A percentile compares a stretch with the other conserved stretches of the same genome.
Conservation (phyloP, 768 basidiomycete genomes). For the Tricholoma hemisulphureum region DNA sequence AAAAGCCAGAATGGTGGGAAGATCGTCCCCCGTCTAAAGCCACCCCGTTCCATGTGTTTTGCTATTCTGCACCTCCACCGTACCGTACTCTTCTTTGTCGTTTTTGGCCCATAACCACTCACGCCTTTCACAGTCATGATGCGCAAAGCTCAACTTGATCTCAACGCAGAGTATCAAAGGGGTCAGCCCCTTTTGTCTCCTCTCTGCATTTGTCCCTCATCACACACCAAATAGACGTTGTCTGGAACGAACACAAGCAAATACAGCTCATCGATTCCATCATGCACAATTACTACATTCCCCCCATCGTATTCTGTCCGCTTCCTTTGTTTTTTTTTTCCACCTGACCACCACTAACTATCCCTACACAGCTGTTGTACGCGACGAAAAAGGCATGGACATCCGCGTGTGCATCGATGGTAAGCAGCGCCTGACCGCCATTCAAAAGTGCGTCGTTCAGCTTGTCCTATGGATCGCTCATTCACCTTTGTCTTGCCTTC, state of each 20-base stretch:
- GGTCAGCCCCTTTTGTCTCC: constrained; percentile 32
- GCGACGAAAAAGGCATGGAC: constrained; percentile 41
- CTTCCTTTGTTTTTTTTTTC: not conserved
- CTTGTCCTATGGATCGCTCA: not conserved
- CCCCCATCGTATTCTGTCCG: constrained; percentile 65
- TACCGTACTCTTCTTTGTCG: constrained; percentile 16
- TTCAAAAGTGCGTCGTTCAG: constrained; percentile 43
- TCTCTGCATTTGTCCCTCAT: not conserved
- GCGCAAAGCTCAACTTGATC: constrained; percentile 43
- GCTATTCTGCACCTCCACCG: constrained; percentile 45
- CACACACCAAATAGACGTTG: constrained; percentile 43
- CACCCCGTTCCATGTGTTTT: constrained; percentile 42
- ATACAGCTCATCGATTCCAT: constrained; percentile 62
- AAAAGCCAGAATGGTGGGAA: constrained; percentile 22
- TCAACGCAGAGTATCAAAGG: constrained; percentile 68
- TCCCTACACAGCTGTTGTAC: constrained; percentile 36
- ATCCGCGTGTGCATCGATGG: constrained; percentile 63
- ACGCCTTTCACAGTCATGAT: constrained; percentile 43
- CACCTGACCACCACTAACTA: constrained; percentile 1
- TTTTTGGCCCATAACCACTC: constrained; percentile 1
- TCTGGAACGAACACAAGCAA: constrained; percentile 65
- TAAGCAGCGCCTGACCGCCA: constrained; percentile 71
- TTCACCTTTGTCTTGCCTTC: not conserved
- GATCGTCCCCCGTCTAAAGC: constrained; percentile 29
- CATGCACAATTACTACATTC: constrained; percentile 63